These are phyloP conservation scores for Aquilaria agallochum DNA, from an alignment of 441 rosid genomes.

Conservation along the genomic window DNA sequence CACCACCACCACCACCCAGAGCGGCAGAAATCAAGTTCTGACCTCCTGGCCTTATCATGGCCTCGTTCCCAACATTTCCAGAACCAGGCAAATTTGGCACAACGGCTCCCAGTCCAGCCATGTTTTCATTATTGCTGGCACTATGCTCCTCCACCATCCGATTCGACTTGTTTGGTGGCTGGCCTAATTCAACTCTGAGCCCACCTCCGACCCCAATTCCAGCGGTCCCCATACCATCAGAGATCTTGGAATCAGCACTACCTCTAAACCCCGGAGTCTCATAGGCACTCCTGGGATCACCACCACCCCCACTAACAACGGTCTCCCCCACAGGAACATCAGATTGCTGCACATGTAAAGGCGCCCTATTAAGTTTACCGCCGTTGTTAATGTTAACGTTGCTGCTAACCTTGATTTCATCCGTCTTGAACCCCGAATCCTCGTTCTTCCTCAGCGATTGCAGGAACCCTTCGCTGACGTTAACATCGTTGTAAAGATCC, in stretches of 20 bases:
- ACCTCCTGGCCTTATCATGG: constrained; percentile 31
- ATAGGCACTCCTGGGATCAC: too few species aligned
- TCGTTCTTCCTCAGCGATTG: constrained; percentile 62
- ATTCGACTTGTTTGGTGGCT: constrained; percentile 16
- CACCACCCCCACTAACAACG: too few species aligned
- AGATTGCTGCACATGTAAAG: constrained; percentile 31
- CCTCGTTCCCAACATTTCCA: constrained; percentile 25
- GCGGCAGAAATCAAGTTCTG: too few species aligned
- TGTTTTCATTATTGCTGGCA: constrained; percentile 19
- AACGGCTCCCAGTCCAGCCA: constrained; percentile 28
- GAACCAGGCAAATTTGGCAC: constrained; percentile 28
- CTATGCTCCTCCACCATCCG: constrained; percentile 34
- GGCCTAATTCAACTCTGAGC: constrained; percentile 33
- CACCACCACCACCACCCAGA: constrained; percentile 18
- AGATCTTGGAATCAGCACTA: constrained; percentile 1
- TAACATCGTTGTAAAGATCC: constrained; percentile 94
- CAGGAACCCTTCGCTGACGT: constrained; percentile 83
- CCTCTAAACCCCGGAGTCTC: too few species aligned
- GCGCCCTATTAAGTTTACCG: constrained; percentile 35
- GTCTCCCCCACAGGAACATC: constrained; percentile 25
- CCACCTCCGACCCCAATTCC: constrained; percentile 31
- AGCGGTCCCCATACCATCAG: constrained; percentile 14
- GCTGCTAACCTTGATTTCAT: constrained; percentile 20
- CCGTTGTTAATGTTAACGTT: constrained; percentile 11
- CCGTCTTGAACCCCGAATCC: constrained; percentile 31